phyloP scores from a whole-genome alignment of 495 filamentous ascomycete genomes.

The Podospora tetraspora region DNA sequence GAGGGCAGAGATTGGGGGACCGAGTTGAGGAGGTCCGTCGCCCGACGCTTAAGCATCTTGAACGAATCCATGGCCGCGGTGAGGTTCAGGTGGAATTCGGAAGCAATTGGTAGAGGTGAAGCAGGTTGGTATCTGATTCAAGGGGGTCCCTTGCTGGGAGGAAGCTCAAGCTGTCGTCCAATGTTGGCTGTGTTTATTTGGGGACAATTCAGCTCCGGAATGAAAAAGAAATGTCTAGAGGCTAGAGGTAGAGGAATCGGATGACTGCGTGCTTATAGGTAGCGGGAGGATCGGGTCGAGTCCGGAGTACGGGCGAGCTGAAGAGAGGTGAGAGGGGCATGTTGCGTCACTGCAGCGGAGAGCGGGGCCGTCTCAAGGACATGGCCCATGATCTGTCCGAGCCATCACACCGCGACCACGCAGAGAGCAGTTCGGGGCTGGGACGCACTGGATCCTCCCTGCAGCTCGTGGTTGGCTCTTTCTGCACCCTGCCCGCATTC shows the following conservation, averaged over 20 bases:
- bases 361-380: background rate
- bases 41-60: conserved; percentile 40
- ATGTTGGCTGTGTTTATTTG: background rate
- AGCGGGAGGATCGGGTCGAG: no score
- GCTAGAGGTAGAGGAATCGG: background rate
- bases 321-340: background rate
- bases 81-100: background rate
- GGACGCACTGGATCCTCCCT: background rate
- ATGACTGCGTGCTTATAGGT: no score
- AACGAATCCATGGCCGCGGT: conserved; percentile 38
- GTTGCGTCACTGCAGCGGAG: background rate
- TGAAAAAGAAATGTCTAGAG: background rate
- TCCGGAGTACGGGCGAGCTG: background rate
- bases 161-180: background rate
- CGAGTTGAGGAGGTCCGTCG: conserved; percentile 39
- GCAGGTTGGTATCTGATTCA: background rate
- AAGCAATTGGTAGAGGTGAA: no score
- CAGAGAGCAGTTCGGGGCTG: background rate
- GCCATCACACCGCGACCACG: no score
- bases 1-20: conserved; percentile 34
- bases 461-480: background rate
- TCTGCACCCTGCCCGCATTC: background rate
- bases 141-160: background rate
- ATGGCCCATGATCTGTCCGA: no score
- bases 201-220: no score